A percentile compares a stretch with the other conserved stretches of the same genome.
Evolutionary conservation across 495 filamentous ascomycete species (phyloP).

Genomic region (Trichocladium uniseriatum): DNA sequence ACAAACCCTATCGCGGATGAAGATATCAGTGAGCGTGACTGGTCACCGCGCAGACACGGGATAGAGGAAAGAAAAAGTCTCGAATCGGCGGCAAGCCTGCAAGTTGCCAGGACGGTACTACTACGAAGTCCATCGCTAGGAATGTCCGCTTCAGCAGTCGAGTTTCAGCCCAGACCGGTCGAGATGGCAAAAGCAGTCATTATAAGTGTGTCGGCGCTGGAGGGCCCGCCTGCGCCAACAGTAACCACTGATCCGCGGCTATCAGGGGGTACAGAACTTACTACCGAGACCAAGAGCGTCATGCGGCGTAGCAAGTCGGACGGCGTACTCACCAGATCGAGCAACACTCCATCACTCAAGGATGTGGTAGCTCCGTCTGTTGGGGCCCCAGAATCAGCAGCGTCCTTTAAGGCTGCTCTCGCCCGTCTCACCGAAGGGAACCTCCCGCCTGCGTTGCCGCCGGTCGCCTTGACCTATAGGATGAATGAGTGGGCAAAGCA

Average conservation of each 20-base stretch:
- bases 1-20: conserved; percentile 33
- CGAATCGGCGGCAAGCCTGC: neutral
- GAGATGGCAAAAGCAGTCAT: neutral
- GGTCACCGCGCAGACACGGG: neutral
- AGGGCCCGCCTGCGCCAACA: neutral
- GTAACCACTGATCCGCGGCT: neutral
- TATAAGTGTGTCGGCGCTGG: neutral
- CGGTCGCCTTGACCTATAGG: conserved; percentile 68
- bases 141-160: neutral
- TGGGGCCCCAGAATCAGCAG: conserved; percentile 21
- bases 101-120: neutral
- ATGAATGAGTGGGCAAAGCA: conserved; percentile 98
- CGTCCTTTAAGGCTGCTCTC: conserved; percentile 23
- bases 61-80: neutral
- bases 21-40: neutral
- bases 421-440: conserved; percentile 40
- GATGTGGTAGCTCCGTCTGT: conserved; percentile 12
- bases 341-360: no score
- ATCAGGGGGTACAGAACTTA: neutral
- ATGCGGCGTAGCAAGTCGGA: neutral
- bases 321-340: neutral
- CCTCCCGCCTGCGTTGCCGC: conserved; percentile 52
- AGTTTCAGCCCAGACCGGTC: neutral
- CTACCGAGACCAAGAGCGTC: neutral
- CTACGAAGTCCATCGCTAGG: neutral